phyloP scores from a whole-genome alignment of 345 rosid species.

The Brassica juncea region DNA sequence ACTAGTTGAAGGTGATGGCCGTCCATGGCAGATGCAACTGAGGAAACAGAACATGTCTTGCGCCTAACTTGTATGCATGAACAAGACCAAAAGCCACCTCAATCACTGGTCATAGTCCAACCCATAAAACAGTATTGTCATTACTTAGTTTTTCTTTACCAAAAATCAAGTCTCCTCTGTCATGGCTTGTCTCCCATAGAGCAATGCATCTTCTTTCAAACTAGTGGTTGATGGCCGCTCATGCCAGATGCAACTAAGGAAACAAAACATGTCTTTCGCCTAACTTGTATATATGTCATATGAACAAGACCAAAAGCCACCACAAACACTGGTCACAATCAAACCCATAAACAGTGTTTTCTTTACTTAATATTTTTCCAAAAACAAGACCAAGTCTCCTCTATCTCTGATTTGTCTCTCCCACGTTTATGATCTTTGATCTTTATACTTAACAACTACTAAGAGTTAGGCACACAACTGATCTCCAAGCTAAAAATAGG shows the following conservation, averaged over 20 bases:
- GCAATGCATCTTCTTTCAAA: constrained; percentile 16
- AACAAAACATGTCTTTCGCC: constrained; percentile 38
- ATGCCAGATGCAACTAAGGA: constrained; percentile 23
- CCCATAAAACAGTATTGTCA: constrained; percentile 15
- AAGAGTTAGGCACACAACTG: constrained; percentile 30
- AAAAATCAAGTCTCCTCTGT: constrained; percentile 11
- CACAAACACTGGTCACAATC: constrained; percentile 34
- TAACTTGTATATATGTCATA: constrained; percentile 19
- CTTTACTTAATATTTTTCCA: background rate
- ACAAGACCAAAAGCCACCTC: constrained; percentile 38
- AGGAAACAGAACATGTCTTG: constrained; percentile 35
- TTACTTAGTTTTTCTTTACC: constrained; percentile 3
- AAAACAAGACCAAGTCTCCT: background rate
- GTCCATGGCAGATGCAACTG: constrained; percentile 17
- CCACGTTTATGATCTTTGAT: background rate
- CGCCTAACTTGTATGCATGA: constrained; percentile 35
- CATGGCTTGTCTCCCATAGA: background rate
- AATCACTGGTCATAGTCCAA: constrained; percentile 29
- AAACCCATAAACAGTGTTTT: constrained; percentile 12
- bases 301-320: constrained; percentile 36
- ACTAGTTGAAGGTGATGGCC: constrained; percentile 33
- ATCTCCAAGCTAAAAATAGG: constrained; percentile 8
- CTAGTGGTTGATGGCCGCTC: constrained; percentile 30
- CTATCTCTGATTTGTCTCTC: constrained; percentile 26
- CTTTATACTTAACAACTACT: constrained; percentile 9